These are phyloP conservation scores for Penicillium verhagenii DNA, from an alignment of 495 filamentous ascomycete genomes.

Conservation along the genomic window DNA sequence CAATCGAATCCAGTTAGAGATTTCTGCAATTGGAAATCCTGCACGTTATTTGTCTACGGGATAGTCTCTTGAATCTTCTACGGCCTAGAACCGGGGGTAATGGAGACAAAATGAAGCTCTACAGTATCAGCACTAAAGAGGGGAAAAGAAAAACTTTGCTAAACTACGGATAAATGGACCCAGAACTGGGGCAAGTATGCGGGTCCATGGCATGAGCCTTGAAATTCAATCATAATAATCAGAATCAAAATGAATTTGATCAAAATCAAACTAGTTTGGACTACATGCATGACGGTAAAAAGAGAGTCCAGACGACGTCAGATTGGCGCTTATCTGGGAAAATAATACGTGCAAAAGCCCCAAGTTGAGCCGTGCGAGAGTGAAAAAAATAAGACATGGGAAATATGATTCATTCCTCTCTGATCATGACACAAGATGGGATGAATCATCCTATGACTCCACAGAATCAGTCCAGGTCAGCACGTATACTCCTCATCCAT, in stretches of 20 bases:
- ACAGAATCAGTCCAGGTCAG: not conserved
- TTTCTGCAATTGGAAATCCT: slow-evolving; percentile 1
- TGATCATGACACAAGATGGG: slow-evolving; percentile 3
- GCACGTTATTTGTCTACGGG: not conserved
- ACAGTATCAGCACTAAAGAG: not conserved
- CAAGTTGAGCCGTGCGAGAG: slow-evolving; percentile 20
- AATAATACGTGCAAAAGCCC: slow-evolving; percentile 1
- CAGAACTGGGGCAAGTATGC: slow-evolving; percentile 11
- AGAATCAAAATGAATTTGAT: not conserved
- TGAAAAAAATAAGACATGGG: too few species aligned
- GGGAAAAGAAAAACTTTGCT: slow-evolving; percentile 4
- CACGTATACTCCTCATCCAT: slow-evolving; percentile 1
- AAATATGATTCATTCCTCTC: slow-evolving; percentile 23
- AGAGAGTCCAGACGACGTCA: slow-evolving; percentile 1
- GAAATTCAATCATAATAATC: not conserved
- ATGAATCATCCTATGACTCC: slow-evolving; percentile 30
- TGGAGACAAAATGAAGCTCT: too few species aligned
- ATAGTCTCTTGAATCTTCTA: too few species aligned
- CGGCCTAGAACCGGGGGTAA: too few species aligned
- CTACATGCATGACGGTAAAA: too few species aligned
- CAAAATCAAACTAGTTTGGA: too few species aligned
- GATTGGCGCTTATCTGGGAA: not conserved
- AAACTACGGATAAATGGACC: not conserved
- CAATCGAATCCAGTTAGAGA: not conserved
- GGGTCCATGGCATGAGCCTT: slow-evolving; percentile 2